Evolutionary conservation across 2,329 filamentous ascomycete species (phyloP).

Genomic region (Aureobasidium sp.): DNA sequence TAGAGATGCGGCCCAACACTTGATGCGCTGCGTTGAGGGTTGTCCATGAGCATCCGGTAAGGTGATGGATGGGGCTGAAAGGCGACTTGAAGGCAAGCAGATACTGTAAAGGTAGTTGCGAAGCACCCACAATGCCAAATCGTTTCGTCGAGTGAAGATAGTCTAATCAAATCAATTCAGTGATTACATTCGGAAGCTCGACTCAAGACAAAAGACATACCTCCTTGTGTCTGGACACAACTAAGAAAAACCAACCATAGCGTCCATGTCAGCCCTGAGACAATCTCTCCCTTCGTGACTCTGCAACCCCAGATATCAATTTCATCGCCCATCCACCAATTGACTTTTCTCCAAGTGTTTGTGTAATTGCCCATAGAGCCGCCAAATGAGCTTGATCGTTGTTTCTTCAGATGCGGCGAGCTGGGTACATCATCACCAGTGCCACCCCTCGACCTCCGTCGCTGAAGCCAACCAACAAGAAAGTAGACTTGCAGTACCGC

Average conservation of each 20-base stretch:
- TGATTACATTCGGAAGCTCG: not conserved
- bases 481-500: conserved; percentile 37
- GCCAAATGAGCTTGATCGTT: conserved; percentile 23
- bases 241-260: conserved; percentile 47
- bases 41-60: conserved; percentile 50
- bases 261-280: conserved; percentile 44
- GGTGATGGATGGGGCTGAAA: conserved; percentile 44
- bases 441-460: conserved; percentile 18
- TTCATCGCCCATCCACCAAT: conserved; percentile 30
- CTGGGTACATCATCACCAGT: conserved; percentile 29
- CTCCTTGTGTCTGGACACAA: conserved; percentile 46
- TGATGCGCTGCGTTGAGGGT: conserved; percentile 52
- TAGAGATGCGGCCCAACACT: conserved; percentile 49
- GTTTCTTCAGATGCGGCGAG: conserved; percentile 35
- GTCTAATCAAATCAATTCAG: conserved; percentile 35
- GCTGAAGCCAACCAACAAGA: conserved; percentile 29
- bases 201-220: conserved; percentile 33
- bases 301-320: conserved; percentile 29
- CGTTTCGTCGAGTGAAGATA: conserved; percentile 59
- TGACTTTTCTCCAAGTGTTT: conserved; percentile 25
- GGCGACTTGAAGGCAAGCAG: conserved; percentile 47
- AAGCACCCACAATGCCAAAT: conserved; percentile 52
- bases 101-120: conserved; percentile 55
- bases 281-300: conserved; percentile 47
- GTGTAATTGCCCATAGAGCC: conserved; percentile 24